phyloP scores from a whole-genome alignment of 1,284 basidiomycete genomes.

The Termitomyces sp. region DNA sequence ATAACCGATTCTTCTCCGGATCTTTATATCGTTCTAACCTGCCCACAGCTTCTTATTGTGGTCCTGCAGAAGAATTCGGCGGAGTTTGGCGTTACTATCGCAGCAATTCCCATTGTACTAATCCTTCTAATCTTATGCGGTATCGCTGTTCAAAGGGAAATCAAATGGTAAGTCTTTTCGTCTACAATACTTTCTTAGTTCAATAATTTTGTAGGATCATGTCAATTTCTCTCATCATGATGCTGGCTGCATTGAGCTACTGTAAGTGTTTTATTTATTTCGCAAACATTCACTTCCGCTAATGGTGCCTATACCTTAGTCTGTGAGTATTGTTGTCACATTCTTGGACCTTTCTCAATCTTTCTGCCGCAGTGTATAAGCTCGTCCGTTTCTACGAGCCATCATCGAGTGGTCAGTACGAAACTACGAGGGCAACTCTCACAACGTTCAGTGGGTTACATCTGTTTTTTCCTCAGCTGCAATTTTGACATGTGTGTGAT shows the following conservation, averaged over 20 bases:
- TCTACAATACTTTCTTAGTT: conserved; percentile 9
- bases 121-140: conserved; percentile 62
- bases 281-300: background rate
- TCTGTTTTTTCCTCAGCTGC: background rate
- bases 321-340: conserved; percentile 34
- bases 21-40: conserved; percentile 4
- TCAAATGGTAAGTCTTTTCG: conserved; percentile 54
- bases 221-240: conserved; percentile 61
- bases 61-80: conserved; percentile 58
- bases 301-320: conserved; percentile 32
- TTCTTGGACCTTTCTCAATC: background rate
- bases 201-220: conserved; percentile 49
- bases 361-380: conserved; percentile 59
- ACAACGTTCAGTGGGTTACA: conserved; percentile 69
- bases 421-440: conserved; percentile 68
- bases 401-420: conserved; percentile 47
- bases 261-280: conserved; percentile 43
- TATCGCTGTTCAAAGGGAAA: conserved; percentile 69
- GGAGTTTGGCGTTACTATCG: conserved; percentile 76
- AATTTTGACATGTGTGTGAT: conserved; percentile 7
- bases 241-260: conserved; percentile 71
- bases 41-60: conserved; percentile 61
- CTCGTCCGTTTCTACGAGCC: conserved; percentile 74
- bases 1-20: background rate
- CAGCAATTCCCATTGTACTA: conserved; percentile 78